phyloP scores from a whole-genome alignment of 2,329 filamentous ascomycete species.

The Clonostachys rhizophaga region DNA sequence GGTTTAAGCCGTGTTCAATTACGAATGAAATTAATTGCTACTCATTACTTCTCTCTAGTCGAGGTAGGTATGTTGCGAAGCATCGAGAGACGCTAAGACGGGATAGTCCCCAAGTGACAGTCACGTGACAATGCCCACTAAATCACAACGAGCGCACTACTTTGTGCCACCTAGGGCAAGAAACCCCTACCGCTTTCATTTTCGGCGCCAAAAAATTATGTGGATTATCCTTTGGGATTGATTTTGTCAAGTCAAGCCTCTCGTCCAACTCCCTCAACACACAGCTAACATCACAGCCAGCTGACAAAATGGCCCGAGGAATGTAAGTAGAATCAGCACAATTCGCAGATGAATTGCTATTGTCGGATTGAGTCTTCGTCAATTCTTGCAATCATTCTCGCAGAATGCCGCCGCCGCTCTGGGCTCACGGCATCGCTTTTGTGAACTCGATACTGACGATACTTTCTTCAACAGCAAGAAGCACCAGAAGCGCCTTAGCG shows the following conservation, averaged over 20 bases:
- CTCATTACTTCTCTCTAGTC: neutral
- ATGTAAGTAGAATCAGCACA: conserved; percentile 38
- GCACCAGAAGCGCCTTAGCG: conserved; percentile 99
- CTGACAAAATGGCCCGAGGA: conserved; percentile 60
- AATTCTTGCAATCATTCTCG: no score
- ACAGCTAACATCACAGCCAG: conserved; percentile 28
- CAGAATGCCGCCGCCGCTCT: neutral
- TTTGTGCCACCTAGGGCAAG: conserved; percentile 21
- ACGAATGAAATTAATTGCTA: no score
- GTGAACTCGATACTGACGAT: neutral
- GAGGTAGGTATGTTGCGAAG: no score
- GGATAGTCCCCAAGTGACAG: no score
- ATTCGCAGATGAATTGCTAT: no score
- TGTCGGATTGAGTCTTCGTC: no score
- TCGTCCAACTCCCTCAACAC: conserved; percentile 24
- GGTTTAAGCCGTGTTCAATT: no score
- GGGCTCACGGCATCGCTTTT: neutral
- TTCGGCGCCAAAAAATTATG: conserved; percentile 20
- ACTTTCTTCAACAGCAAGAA: conserved; percentile 65
- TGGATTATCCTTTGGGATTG: conserved; percentile 17
- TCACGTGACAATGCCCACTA: no score
- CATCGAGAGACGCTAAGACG: no score
- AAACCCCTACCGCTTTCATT: conserved; percentile 18
- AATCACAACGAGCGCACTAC: no score
- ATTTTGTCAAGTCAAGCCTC: conserved; percentile 7